These are phyloP conservation scores for Torulaspora franciscae DNA, from an alignment of 805 yeast genomes.

Conservation along the genomic window DNA sequence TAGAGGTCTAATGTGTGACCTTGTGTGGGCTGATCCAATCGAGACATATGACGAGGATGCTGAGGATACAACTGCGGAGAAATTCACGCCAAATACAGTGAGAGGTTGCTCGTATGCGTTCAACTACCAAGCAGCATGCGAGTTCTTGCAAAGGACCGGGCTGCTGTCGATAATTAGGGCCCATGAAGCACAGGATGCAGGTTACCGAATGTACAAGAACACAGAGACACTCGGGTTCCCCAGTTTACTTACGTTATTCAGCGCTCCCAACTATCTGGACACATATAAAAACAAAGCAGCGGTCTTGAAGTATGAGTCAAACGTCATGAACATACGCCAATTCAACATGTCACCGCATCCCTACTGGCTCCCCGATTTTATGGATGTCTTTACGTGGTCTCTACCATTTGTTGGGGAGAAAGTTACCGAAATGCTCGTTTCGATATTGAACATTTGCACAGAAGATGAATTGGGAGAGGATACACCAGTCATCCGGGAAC, in stretches of 20 bases:
- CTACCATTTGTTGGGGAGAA: conserved; percentile 96
- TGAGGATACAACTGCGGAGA: conserved; percentile 36
- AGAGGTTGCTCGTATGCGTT: conserved; percentile 92
- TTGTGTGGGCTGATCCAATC: conserved; percentile 95
- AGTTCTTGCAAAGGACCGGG: conserved; percentile 71
- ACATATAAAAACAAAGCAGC: conserved; percentile 94
- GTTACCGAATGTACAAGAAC: conserved; percentile 88
- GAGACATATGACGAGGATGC: conserved; percentile 72
- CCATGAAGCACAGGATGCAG: conserved; percentile 97
- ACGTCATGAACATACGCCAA: conserved; percentile 92
- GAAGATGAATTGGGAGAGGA: conserved; percentile 88
- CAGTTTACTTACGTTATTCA: conserved; percentile 80
- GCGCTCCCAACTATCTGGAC: conserved; percentile 94
- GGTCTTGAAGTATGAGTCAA: conserved; percentile 81
- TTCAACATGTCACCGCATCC: conserved; percentile 93
- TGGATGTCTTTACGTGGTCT: conserved; percentile 98
- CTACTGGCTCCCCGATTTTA: conserved; percentile 91
- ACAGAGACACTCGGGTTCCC: conserved; percentile 86
- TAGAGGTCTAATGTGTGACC: conserved; percentile 87
- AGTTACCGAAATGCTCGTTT: conserved; percentile 86
- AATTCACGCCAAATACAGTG: conserved; percentile 60
- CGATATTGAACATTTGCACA: conserved; percentile 87
- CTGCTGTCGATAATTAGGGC: conserved; percentile 85
- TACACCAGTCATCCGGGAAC: conserved; percentile 46
- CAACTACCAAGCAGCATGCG: conserved; percentile 76